These are phyloP conservation scores for Colletotrichum lentis DNA, from an alignment of 2,329 filamentous ascomycete genomes.

Conservation along the genomic window DNA sequence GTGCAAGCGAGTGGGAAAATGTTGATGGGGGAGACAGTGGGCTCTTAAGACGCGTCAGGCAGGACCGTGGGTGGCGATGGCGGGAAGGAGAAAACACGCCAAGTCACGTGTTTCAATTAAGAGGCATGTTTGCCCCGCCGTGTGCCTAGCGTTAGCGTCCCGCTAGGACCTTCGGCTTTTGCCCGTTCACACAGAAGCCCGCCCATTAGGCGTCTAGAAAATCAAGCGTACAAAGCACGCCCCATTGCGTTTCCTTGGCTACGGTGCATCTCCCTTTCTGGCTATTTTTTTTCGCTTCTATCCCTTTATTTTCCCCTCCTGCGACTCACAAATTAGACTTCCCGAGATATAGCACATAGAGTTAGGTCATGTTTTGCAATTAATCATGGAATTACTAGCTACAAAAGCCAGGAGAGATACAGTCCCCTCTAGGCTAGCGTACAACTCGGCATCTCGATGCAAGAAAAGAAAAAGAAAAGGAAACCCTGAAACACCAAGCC, in stretches of 20 bases:
- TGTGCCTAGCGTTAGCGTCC: conserved; percentile 25
- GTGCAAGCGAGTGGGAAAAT: not conserved
- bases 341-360: no score
- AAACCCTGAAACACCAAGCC: conserved; percentile 12
- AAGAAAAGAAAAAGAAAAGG: not conserved
- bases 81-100: conserved; percentile 45
- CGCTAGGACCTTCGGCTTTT: not conserved
- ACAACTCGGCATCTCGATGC: not conserved
- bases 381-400: not conserved
- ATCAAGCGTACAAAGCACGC: no score
- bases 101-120: conserved; percentile 48
- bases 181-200: no score
- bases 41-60: conserved; percentile 46
- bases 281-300: no score
- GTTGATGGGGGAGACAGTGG: conserved; percentile 11
- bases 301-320: no score
- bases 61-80: conserved; percentile 40
- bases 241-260: no score
- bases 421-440: not conserved
- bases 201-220: no score
- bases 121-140: conserved; percentile 1
- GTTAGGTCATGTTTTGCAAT: no score
- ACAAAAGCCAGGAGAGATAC: not conserved
- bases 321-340: no score
- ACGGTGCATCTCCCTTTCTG: no score